Evolutionary conservation across 805 yeast species (phyloP).

Genomic region (Candida patagonica): DNA sequence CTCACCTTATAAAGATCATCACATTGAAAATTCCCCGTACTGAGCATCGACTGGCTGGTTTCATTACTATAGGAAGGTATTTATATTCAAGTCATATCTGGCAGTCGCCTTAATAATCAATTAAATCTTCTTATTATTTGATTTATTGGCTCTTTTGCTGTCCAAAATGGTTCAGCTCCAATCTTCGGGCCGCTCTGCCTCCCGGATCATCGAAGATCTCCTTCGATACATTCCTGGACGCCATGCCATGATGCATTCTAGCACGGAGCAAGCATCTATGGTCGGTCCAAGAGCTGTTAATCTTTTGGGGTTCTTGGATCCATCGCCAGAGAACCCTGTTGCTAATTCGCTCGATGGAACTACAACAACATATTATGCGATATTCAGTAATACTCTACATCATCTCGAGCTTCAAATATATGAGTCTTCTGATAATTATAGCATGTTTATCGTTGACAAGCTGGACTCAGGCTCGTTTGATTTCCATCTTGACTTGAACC

Average conservation of each 20-base stretch:
- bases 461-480: slow-evolving; percentile 4
- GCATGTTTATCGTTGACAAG: too few species aligned
- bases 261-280: slow-evolving; percentile 5
- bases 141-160: too few species aligned
- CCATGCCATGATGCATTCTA: slow-evolving; percentile 10
- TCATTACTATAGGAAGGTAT: too few species aligned
- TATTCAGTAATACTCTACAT: slow-evolving; percentile 13
- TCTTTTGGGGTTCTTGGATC: slow-evolving; percentile 6
- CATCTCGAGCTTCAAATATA: slow-evolving; percentile 18
- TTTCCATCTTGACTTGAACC: slow-evolving; percentile 5
- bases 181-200: slow-evolving; percentile 18
- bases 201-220: slow-evolving; percentile 26
- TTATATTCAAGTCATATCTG: too few species aligned
- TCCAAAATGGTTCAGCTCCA: too few species aligned
- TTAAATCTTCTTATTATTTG: too few species aligned
- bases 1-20: too few species aligned
- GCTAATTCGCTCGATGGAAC: slow-evolving; percentile 11
- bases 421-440: neutral
- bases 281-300: neutral
- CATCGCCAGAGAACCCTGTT: slow-evolving; percentile 11
- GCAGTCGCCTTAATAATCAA: too few species aligned
- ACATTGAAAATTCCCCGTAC: too few species aligned
- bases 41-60: too few species aligned
- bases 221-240: slow-evolving; percentile 16
- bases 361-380: slow-evolving; percentile 8